Evolutionary conservation across 768 basidiomycete species (phyloP), one percentile per base, ranked within the genome.

Genomic region (Rhodotorula diobovata): DNA sequence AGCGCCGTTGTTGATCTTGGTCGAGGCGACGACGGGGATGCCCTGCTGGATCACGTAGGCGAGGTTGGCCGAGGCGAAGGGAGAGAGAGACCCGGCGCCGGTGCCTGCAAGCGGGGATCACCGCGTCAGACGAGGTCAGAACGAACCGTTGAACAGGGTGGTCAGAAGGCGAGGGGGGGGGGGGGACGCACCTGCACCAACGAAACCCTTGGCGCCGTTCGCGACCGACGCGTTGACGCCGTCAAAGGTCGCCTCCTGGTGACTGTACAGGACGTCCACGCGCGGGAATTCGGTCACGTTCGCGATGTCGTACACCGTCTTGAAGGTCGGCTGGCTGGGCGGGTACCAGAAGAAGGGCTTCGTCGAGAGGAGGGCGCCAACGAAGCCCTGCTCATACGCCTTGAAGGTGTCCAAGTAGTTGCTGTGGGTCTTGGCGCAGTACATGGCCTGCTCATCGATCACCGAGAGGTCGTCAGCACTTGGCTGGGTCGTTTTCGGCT

Each of bases 401-500:
- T 67, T 72, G 76, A 81, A 81, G 7, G 81, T 81, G 61, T 81
- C 77, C 37, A 78, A 67, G 14, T 70, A 30, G 48, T 74, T 71
- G 58, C 9, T 35, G 56, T 34, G 76, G 46, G 74, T 76, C 75
- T 81, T 81, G 21, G 61, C 55, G 10, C 73, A 74, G 68, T 80
- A 80, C 61, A 66, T 78, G 0, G 79, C 81, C 32, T 37, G 56
- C 7, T 34, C 7, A 12, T 30, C 21, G 18, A 12, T 32, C 4
- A 23, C n/a, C 7, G 9, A 25, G 18, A 16, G 34, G 18, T n/a
- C n/a, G 55, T 57, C 56, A 57, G 54, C n/a, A n/a, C n/a, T n/a
- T n/a, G n/a, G n/a, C n/a, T n/a, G n/a, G n/a, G n/a, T n/a, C n/a
- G n/a, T n/a, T n/a, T n/a, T n/a, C n/a, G n/a, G n/a, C n/a, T n/a